Base-by-base conservation (phyloP, 1,284 basidiomycete genomes). In the Cryptococcus hybrid region DNA sequence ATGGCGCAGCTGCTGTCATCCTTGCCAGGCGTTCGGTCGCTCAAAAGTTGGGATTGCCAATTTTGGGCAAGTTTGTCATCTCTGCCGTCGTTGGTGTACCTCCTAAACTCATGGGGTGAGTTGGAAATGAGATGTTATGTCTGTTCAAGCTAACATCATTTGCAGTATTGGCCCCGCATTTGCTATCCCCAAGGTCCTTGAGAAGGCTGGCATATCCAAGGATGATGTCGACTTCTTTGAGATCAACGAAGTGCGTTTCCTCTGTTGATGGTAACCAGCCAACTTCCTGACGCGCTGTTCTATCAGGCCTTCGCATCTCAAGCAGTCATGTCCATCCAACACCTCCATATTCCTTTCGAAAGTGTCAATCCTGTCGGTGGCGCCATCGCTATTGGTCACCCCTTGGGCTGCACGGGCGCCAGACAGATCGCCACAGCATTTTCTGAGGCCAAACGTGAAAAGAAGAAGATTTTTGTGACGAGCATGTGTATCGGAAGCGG, bases 401-500 rank as follows among this genome's bases (percentile, higher is more conserved):
- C 78, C 52, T 66, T 80, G 85, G 86, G 91, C 57, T 88, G 87
- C 68, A 96, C 93, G 34, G 93, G 93, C 65, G 87, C 87, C 7
- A 83, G 93, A 51, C 89, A 94, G 76, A 82, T 96, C 51, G 92
- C 87, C 11, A 96, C 94, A 0, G 92, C 89, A 7, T 80, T 97
- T 37, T 84, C 88, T 62, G 92, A 93, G 70, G 80, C 95, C 46
- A 81, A 85, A 63, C 83, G 91, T 58, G 83, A 89, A 60, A 82
- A 86, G 52, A 86, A 86, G 64, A 91, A 91, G 84, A 87, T 91
- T 55, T 92, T 95, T 65, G 87, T 91, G 47, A 92, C 92, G 1
- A 89, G 86, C 67, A 98, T 98, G 95, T 97, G 95, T 77, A 90
- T 97, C 70, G 94, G 93, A 18, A 86, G 85, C 38, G 92, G 90